Percentiles rank a stretch among this genome's conserved stretches.
These are phyloP conservation scores for Silene coronaria DNA, from an alignment of 179 eudicot genomes.

Conservation along the genomic window DNA sequence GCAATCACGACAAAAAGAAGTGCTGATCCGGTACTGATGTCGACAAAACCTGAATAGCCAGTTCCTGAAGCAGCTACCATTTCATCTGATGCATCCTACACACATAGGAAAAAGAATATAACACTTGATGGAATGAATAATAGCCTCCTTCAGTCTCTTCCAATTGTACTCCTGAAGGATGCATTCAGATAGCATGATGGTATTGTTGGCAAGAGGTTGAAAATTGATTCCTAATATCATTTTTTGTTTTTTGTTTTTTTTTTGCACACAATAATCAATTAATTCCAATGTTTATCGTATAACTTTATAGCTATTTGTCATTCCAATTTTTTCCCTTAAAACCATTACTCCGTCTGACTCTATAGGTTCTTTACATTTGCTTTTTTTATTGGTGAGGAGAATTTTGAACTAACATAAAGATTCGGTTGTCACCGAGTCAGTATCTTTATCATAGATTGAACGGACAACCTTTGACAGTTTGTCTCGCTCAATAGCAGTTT, in stretches of 20 bases:
- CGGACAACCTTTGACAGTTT: constrained; percentile 63
- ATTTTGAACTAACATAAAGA: too few relatives aligned
- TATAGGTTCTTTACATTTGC: too few relatives aligned
- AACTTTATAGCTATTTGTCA: too few relatives aligned
- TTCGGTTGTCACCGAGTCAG: background rate
- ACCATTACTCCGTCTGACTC: too few relatives aligned
- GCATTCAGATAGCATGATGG: background rate
- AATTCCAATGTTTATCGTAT: too few relatives aligned
- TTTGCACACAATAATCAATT: too few relatives aligned
- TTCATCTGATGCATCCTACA: constrained; percentile 78
- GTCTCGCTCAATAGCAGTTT: constrained; percentile 83
- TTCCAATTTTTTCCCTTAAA: too few relatives aligned
- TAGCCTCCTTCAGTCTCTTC: background rate
- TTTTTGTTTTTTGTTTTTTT: too few relatives aligned
- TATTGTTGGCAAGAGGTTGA: too few relatives aligned
- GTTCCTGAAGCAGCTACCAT: constrained; percentile 30
- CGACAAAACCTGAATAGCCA: constrained; percentile 53
- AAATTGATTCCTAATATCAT: too few relatives aligned
- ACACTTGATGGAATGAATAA: background rate
- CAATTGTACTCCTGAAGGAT: background rate
- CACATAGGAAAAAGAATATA: background rate
- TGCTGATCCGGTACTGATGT: constrained; percentile 81
- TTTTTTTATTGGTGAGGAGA: too few relatives aligned
- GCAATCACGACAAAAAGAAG: constrained; percentile 80
- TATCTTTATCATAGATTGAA: background rate